Evolutionary conservation across 169 alveolate genomes (phyloP), one percentile per base, ranked within the genome.

Genomic region (Cryptosporidium bovis): DNA sequence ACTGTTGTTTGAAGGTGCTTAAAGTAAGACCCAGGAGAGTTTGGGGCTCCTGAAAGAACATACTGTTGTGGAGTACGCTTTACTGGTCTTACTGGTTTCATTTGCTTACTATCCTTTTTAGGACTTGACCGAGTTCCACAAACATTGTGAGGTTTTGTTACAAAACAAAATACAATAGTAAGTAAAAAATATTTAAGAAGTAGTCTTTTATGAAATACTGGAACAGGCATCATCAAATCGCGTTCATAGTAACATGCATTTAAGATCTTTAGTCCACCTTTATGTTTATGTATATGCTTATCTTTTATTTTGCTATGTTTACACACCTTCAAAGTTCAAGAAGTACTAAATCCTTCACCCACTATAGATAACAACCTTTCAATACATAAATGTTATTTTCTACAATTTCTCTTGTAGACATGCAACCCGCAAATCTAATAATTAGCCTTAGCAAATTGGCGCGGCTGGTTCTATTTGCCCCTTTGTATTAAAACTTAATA

Each of bases 1-100:
- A 56, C 71, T 16, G 87, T 77, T 3, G 77, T 77, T 44, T 56
- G 87, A 44, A 77, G 27, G 29, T 77, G 87, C 16, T 24, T 77
- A 44, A 77, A 77, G 50, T 24, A 40, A 16, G 55, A 10, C 20
- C 71, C 87, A 2, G 83, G 66, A 40, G 48, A 40, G 48, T 1
- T 40, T 8, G 48, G 48, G 18, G 7, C 36, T 33, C 66, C 55
- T 3, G 83, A 53, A 15, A 50, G n/a, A 6, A 69, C 36, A 18
- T 53, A 69, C 3, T 3, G 4, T 8, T 40, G 48, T 40, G 83
- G 68, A 12, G 68, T 60, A 3, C 8, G 62, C 12, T 1, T 40
- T 40, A 40, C 48, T 40, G 29, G 29, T 5, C 12, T 53, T 53
- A 20, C 64, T n/a, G 64, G 20, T 27, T 31, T 27, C 53, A 69